Percentiles rank a stretch among this genome's conserved stretches.
These are phyloP conservation scores for Quercus variabilis DNA, from an alignment of 306 rosid genomes.

Conservation along the genomic window DNA sequence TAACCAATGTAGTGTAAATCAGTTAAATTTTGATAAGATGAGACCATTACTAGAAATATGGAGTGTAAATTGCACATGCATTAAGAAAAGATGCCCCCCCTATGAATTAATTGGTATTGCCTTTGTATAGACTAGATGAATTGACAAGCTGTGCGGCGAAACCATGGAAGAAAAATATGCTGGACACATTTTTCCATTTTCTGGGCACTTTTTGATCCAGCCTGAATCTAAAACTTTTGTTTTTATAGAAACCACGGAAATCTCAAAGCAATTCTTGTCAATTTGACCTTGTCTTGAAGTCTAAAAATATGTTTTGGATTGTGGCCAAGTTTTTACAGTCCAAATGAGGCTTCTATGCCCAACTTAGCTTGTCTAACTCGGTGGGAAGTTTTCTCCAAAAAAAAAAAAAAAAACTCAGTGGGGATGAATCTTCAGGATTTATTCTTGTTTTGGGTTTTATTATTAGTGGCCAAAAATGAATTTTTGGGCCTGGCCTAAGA, in stretches of 20 bases:
- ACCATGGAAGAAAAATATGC: too few relatives aligned
- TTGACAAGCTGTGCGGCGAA: too few relatives aligned
- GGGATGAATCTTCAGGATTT: too few relatives aligned
- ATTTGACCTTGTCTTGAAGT: not conserved
- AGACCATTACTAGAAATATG: not conserved
- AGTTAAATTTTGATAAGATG: not conserved
- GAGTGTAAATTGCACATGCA: not conserved
- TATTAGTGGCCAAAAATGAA: too few relatives aligned
- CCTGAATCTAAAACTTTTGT: not conserved
- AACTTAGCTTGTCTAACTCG: not conserved
- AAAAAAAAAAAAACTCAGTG: too few relatives aligned
- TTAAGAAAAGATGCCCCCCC: not conserved
- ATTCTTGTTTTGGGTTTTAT: too few relatives aligned
- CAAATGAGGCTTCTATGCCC: not conserved
- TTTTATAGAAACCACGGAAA: too few relatives aligned
- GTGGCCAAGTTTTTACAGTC: not conserved
- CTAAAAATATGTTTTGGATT: not conserved
- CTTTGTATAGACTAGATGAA: not conserved
- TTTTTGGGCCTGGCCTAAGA: too few relatives aligned
- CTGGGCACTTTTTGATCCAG: not conserved
- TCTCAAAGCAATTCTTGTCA: not conserved
- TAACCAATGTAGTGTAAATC: not conserved
- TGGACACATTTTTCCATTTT: not conserved
- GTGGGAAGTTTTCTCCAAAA: too few relatives aligned
- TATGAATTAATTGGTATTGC: not conserved